Evolutionary conservation across 768 basidiomycete genomes (phyloP).

Genomic region (Lactifluus rugatus): DNA sequence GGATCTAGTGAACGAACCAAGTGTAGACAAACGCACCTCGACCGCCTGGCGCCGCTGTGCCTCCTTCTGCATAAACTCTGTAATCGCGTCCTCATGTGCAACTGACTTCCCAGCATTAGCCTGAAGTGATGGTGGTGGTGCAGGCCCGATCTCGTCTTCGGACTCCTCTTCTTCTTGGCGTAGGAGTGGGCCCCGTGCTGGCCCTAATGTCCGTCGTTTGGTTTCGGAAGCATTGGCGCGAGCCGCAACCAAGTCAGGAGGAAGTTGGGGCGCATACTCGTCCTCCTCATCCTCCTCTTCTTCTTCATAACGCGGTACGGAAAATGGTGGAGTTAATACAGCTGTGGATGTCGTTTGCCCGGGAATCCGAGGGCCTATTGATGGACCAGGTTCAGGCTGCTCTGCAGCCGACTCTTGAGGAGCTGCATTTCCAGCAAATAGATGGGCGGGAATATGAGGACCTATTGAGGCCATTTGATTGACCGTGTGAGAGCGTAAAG

Average conservation of each 20-base stretch:
- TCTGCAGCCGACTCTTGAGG: not conserved
- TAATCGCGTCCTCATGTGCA: conserved; percentile 48
- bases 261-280: conserved; percentile 63
- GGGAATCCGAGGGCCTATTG: conserved; percentile 20
- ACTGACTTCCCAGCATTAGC: not conserved
- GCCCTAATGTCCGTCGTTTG: conserved; percentile 37
- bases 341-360: not conserved
- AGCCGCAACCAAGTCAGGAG: conserved; percentile 53
- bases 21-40: conserved; percentile 36
- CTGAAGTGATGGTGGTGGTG: conserved; percentile 44
- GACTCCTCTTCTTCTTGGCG: conserved; percentile 30
- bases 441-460: conserved; percentile 23
- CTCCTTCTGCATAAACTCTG: conserved; percentile 80
- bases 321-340: conserved; percentile 15
- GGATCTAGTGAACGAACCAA: not conserved
- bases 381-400: not conserved
- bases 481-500: not conserved
- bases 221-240: conserved; percentile 25
- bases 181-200: conserved; percentile 37
- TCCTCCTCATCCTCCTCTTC: conserved; percentile 49
- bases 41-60: conserved; percentile 61
- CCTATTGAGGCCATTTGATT: conserved; percentile 20
- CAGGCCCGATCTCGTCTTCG: conserved; percentile 78
- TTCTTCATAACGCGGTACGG: conserved; percentile 9
- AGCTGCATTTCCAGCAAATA: not conserved